phyloP scores from a whole-genome alignment of 2,329 filamentous ascomycete species.

The Beauveria sp. region DNA sequence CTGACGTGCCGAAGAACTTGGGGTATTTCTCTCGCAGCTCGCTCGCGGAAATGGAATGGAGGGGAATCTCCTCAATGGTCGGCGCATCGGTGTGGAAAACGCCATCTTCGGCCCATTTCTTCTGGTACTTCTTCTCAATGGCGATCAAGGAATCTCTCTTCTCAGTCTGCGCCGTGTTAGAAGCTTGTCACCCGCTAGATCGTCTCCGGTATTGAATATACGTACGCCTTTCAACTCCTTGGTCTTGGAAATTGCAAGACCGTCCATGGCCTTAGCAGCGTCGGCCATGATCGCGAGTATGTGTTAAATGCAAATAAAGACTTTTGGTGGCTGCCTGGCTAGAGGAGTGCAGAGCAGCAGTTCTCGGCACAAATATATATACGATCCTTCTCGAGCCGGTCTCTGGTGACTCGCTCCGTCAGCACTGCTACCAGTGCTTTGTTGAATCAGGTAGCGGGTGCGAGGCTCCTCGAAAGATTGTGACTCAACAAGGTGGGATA shows the following conservation, averaged over 20 bases:
- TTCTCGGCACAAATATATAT: background rate
- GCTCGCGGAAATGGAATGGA: slow-evolving; percentile 62
- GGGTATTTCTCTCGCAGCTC: slow-evolving; percentile 74
- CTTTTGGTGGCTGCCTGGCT: background rate
- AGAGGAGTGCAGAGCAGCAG: background rate
- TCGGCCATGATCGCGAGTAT: slow-evolving; percentile 34
- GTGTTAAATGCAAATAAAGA: background rate
- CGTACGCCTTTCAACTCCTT: slow-evolving; percentile 53
- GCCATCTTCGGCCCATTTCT: slow-evolving; percentile 42
- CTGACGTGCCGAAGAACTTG: slow-evolving; percentile 72
- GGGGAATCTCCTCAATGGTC: slow-evolving; percentile 66
- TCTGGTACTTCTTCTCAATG: slow-evolving; percentile 87
- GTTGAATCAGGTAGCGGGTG: background rate
- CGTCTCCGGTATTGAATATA: slow-evolving; percentile 10
- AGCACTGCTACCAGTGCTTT: slow-evolving; percentile 3
- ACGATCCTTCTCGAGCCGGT: background rate
- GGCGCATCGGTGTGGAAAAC: slow-evolving; percentile 87
- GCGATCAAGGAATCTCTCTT: slow-evolving; percentile 77
- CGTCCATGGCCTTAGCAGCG: slow-evolving; percentile 42
- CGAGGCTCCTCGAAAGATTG: background rate
- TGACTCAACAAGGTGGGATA: slow-evolving; percentile 9
- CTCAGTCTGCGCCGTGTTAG: slow-evolving; percentile 53
- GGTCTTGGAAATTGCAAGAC: slow-evolving; percentile 47
- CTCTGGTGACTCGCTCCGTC: slow-evolving; percentile 4
- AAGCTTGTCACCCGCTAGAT: background rate